Conservation (phyloP, 2,329 filamentous ascomycete species). For the Scleromitrula shiraiana region DNA sequence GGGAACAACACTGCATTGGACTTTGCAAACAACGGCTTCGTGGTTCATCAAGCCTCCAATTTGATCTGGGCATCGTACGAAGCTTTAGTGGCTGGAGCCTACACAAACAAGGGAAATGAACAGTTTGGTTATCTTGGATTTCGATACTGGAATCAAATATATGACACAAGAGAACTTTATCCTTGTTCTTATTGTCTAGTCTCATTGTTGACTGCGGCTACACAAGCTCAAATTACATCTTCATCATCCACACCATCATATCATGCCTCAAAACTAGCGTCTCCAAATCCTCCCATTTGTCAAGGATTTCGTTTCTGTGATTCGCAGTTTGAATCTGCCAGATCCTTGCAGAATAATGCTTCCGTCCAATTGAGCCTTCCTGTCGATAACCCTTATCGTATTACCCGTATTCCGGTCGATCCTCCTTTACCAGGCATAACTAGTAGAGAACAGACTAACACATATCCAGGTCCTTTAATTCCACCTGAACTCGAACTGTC, state of each 20-base stretch:
- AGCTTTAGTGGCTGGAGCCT: no score
- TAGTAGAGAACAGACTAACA: background rate
- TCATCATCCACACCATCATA: background rate
- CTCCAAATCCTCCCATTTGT: background rate
- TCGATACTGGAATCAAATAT: no score
- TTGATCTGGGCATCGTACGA: no score
- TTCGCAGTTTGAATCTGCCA: background rate
- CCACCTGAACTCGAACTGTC: conserved; percentile 23
- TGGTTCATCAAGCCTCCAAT: no score
- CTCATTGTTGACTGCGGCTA: conserved; percentile 4
- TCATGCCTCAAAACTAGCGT: background rate
- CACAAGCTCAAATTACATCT: background rate
- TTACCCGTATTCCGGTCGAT: background rate
- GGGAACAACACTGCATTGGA: no score
- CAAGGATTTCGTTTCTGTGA: no score
- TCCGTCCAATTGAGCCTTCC: background rate
- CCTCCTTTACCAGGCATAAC: background rate
- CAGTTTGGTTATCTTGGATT: no score
- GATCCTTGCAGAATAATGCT: background rate
- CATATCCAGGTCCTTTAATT: background rate
- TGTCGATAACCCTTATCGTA: background rate
- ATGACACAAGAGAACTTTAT: no score
- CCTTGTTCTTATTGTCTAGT: no score
- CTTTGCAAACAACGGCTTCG: no score
- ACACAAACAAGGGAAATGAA: no score